Base-by-base conservation (phyloP, 2,329 filamentous ascomycete genomes). In the Aspergillus uvarum region DNA sequence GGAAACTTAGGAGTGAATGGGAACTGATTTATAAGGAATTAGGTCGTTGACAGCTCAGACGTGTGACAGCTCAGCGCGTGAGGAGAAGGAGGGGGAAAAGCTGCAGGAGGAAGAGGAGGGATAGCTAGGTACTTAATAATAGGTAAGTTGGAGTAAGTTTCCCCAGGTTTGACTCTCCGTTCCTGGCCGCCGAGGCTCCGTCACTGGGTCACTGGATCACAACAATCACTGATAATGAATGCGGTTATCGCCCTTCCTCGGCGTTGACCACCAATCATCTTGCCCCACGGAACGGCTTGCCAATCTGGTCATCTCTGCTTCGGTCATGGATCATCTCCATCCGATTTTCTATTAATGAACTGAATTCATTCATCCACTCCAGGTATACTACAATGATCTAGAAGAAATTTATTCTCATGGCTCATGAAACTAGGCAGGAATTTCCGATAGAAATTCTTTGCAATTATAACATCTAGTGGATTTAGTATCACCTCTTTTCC, bases 251-350 rank as follows among this genome's bases (percentile, higher is more conserved):
- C 38, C 38, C 16, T 16, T 44, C 38, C 53, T 55, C 53, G 53
- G 53, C 53, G 53, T 14, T 29, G 12, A n/a, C 42, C n/a, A 24
- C 53, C 53, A 55, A 55, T 55, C 53, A 55, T 16, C 26, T 12
- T 5, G 14, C 19, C 26, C 21, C 26, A n/a, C 53, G 53, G 53
- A 48, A 55, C 53, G 12, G 29, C 53, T 42, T 55, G 42, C 53
- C 53, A 8, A 4, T 31, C 47, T 47, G 38, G 42, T 22, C 53
- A n/a, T 11, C 11, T 29, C 24, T 22, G n/a, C 47, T 52, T 32
- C 14, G 31, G 26, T 42, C 22, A 24, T 42, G 1, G 8, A 8
- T 53, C 35, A n/a, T 29, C 31, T 47, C n/a, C n/a, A n/a, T n/a
- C n/a, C n/a, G n/a, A n/a, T n/a, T n/a, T n/a, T n/a, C n/a, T n/a